Conservation (phyloP, 2,329 filamentous ascomycete genomes). For the Sporothrix curviconia region DNA sequence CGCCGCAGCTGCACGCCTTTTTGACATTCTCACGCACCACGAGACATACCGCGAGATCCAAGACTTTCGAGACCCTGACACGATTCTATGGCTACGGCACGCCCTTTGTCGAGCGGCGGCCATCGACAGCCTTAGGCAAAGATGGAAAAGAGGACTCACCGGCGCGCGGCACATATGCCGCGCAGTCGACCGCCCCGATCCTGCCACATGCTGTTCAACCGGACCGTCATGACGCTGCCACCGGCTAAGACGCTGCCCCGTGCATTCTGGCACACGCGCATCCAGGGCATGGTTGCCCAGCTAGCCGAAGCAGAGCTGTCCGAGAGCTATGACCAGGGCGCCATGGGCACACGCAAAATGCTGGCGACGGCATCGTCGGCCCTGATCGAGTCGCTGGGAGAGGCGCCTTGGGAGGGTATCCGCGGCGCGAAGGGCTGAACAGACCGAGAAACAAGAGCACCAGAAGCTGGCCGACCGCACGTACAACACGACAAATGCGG, state of each 20-base stretch:
- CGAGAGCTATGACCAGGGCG: slow-evolving; percentile 76
- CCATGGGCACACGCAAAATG: slow-evolving; percentile 66
- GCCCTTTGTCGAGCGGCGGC: slow-evolving; percentile 47
- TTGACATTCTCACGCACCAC: slow-evolving; percentile 54
- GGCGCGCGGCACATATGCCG: slow-evolving; percentile 19
- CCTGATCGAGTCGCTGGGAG: slow-evolving; percentile 63
- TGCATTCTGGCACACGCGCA: slow-evolving; percentile 59
- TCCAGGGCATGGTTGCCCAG: slow-evolving; percentile 53
- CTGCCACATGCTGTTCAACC: slow-evolving; percentile 62
- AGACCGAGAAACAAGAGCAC: slow-evolving; percentile 18
- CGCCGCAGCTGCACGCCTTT: slow-evolving; percentile 44
- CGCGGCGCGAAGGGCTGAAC: slow-evolving; percentile 9
- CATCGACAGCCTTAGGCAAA: not conserved
- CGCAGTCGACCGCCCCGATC: slow-evolving; percentile 51
- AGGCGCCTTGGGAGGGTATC: slow-evolving; percentile 58
- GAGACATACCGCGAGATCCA: slow-evolving; percentile 63
- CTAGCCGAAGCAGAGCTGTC: slow-evolving; percentile 64
- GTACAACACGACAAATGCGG: slow-evolving; percentile 54
- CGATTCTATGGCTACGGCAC: slow-evolving; percentile 63
- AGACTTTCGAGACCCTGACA: slow-evolving; percentile 58
- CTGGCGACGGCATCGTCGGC: slow-evolving; percentile 65
- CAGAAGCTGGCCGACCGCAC: slow-evolving; percentile 15
- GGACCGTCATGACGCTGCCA: slow-evolving; percentile 59
- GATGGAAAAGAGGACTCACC: not conserved
- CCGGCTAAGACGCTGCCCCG: slow-evolving; percentile 56